Base-by-base conservation (phyloP, 148 eudicot genomes). In the Limonium bicolor region DNA sequence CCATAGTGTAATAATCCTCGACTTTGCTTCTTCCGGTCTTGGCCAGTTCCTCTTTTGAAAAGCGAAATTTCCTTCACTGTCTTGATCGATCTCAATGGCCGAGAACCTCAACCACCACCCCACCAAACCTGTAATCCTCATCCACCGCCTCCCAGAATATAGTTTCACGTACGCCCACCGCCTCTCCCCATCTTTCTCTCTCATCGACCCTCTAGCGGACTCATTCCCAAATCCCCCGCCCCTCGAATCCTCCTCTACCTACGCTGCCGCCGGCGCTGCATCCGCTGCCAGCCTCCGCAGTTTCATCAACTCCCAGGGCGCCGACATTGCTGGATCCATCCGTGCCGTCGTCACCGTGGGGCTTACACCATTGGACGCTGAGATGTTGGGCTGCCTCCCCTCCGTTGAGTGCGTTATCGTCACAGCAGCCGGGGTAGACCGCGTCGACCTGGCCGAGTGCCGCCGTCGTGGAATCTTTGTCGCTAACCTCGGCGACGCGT, bases 401-500 rank as follows among this genome's bases (percentile, higher is more conserved):
- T 51, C 73, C 14, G 64, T 85, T 1, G 50, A 68, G 0, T 47
- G 70, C 31, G 58, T 87, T 8, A 67, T 76, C 51, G 67, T 82
- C 46, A 50, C 79, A 54, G 54, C 80, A 48, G 73, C 63, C 29
- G 96, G 94, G 24, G 42, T 71, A 29, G 41, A 86, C 44, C 69
- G 64, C 51, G 62, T 87, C 33, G 86, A 87, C 50, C 48, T 82
- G 22, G 30, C 23, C 13, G 94, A 82, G 60, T 87, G 94, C 42
- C 74, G 76, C 47, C 79, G 80, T 45, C 79, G 80, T 7, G 71
- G 76, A 1, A 62, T 87, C 25, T 9, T 68, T 20, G 61, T 87
- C 6, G 70, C 86, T 1, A 56, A 63, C 40, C 62, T 72, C 11
- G 51, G 66, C 17, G 26, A 26, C 2, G 18, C 67, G 11, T 71